Base-by-base conservation (phyloP, 2,329 filamentous ascomycete genomes). In the Fusarium sp. region DNA sequence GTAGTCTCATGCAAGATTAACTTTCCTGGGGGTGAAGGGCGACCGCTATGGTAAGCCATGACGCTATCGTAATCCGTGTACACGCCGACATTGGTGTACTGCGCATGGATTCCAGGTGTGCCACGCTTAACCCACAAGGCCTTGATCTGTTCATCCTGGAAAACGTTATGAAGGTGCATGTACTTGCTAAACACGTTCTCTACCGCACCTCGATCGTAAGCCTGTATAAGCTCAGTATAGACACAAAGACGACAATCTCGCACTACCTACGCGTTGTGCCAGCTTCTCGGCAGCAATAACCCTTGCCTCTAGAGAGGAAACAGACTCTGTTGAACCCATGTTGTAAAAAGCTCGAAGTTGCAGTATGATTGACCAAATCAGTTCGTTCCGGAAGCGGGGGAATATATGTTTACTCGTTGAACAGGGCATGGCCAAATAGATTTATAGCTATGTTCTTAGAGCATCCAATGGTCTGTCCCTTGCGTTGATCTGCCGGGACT, bases 161-260 rank as follows among this genome's bases (percentile, higher is more conserved):
- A 55, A 1, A 55, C 38, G 32, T 55, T 55, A 8, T 55, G 52
- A 23, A 45, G 38, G 14, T 55, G 52, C 38, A 55, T 55, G 14
- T 55, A 55, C 15, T 55, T 55, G 38, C 52, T 55, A 11, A 55
- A 55, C 2, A 46, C n/a, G 1, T 55, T 46, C n/a, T 55, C 52
- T 1, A 33, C 52, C 4, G 42, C 38, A 1, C 52, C 52, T 26
- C 37, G 27, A 17, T n/a, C 37, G 7, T 45, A 46, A 2, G 38
- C n/a, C 52, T 54, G 5, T 1, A 5, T 5, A 2, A 0, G 1
- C 2, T 32, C 1, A 44, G 11, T 18, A 17, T 14, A 11, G 30
- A 30, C 10, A 30, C 10, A 8, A 30, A 30, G 30, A 30, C 10
- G 13, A 12, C 15, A 37, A 7, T 37, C 3, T 2, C 0, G 6